Percentiles rank a stretch among this genome's conserved stretches.
These are phyloP conservation scores for Podaxis pistillaris DNA, from an alignment of 768 basidiomycete species.

Conservation along the genomic window DNA sequence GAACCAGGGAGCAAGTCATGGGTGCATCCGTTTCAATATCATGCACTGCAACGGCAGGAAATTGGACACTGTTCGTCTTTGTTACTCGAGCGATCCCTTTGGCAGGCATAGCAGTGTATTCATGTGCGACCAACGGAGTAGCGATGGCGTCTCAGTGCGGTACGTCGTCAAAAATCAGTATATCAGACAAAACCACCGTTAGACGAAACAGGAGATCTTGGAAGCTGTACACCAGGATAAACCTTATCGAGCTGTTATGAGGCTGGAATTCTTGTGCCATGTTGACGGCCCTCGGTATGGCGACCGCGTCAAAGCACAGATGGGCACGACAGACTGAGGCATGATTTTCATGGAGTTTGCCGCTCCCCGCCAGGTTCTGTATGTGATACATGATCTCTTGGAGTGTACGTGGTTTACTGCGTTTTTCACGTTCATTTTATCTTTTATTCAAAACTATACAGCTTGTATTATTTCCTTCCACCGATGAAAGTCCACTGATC, in stretches of 20 bases:
- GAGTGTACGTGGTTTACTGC: slow-evolving; percentile 8
- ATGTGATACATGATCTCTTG: slow-evolving; percentile 14
- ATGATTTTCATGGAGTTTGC: neutral
- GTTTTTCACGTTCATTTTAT: too few species aligned
- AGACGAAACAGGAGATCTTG: neutral
- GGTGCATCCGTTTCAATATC: too few species aligned
- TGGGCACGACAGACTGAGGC: neutral
- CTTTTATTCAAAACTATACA: too few species aligned
- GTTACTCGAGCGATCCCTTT: neutral
- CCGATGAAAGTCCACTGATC: too few species aligned
- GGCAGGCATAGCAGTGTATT: neutral
- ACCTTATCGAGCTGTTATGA: neutral
- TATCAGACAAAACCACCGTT: neutral
- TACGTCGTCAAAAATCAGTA: slow-evolving; percentile 4
- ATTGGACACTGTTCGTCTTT: neutral
- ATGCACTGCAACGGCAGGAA: too few species aligned
- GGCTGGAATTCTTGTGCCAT: neutral
- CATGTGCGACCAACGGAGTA: neutral
- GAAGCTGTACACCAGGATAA: neutral
- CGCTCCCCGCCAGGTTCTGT: neutral
- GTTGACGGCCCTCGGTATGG: neutral
- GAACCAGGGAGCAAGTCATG: too few species aligned
- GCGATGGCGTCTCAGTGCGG: neutral
- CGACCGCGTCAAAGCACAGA: neutral
- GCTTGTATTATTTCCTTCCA: too few species aligned